phyloP scores from a whole-genome alignment of 1,139 yeast species.

The Yamadazyma jaroonii region DNA sequence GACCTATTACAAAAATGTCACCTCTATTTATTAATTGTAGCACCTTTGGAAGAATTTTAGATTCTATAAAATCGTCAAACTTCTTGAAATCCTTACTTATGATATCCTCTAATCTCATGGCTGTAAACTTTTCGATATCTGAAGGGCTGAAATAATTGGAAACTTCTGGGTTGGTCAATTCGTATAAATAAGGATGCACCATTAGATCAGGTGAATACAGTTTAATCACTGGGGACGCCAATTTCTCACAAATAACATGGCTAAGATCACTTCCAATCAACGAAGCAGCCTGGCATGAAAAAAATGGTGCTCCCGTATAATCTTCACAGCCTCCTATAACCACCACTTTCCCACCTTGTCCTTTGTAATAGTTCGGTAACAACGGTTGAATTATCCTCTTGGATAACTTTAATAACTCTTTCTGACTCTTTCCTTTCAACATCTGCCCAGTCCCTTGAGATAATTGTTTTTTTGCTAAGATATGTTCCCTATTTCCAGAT shows the following conservation, averaged over 20 bases:
- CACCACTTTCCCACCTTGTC: conserved; percentile 86
- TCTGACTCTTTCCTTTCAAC: conserved; percentile 34
- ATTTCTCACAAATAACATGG: conserved; percentile 77
- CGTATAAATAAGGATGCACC: conserved; percentile 87
- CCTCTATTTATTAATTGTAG: conserved; percentile 55
- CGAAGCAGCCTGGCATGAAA: conserved; percentile 82
- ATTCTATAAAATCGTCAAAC: conserved; percentile 34
- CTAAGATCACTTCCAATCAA: conserved; percentile 85
- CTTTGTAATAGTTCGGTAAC: conserved; percentile 71
- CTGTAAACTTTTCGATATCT: conserved; percentile 16
- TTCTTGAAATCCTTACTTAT: conserved; percentile 15
- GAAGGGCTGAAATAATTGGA: conserved; percentile 10
- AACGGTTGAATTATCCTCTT: conserved; percentile 73
- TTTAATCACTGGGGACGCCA: conserved; percentile 81
- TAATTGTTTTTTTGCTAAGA: no score
- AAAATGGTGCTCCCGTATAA: conserved; percentile 95
- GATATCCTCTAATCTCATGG: conserved; percentile 20
- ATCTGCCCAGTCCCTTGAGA: conserved; percentile 11
- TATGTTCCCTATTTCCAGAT: no score
- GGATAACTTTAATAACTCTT: conserved; percentile 48
- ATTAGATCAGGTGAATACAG: conserved; percentile 87
- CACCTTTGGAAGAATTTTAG: conserved; percentile 54
- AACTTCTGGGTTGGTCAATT: conserved; percentile 21
- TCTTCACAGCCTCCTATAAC: conserved; percentile 95
- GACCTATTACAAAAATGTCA: conserved; percentile 86